Base-by-base conservation (phyloP, 148 eudicot species). In the Linanthus parryae region DNA sequence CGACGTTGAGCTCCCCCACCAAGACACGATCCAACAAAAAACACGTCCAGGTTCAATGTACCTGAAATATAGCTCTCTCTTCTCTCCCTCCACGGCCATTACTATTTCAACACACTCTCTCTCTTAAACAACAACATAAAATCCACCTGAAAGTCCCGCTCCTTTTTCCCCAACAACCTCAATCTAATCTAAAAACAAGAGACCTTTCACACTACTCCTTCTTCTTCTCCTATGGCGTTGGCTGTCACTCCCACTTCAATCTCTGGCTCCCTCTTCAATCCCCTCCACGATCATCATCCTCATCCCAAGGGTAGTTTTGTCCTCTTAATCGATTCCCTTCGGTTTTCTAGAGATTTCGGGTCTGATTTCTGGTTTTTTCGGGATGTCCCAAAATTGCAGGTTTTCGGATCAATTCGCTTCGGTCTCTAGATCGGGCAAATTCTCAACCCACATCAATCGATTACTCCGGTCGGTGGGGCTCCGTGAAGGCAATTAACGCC, bases 31-130 rank as follows among this genome's bases (percentile, higher is more conserved):
- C n/a, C n/a, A n/a, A n/a, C n/a, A n/a, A n/a, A n/a, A 68, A 74
- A 35, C 21, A 34, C 71, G 88, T 90, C 97, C 78, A 90, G 82
- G 71, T 90, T 80, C 97, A 90, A 75, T 82, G 97, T 66, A 89
- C 78, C 87, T 64, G 1, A 16, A 19, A 29, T 2, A 37, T 16
- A 57, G 53, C 63, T n/a, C n/a, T n/a, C n/a, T n/a, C n/a, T n/a
- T n/a, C 66, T 46, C 36, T 22, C 39, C 53, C 52, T 24, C 49
- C 53, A n/a, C n/a, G 55, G 13, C 12, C 59, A 57, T 37, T 61
- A 65, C 63, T 56, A 54, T 60, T 24, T 22, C 48, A 18, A 19
- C 42, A 6, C 51, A 12, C 48, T 53, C 56, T 7, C 12, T 17
- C 21, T n/a, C n/a, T n/a, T n/a, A n/a, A n/a, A n/a, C n/a, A n/a